Evolutionary conservation across 306 rosid species (phyloP).

Genomic region (Vigna unguiculata): DNA sequence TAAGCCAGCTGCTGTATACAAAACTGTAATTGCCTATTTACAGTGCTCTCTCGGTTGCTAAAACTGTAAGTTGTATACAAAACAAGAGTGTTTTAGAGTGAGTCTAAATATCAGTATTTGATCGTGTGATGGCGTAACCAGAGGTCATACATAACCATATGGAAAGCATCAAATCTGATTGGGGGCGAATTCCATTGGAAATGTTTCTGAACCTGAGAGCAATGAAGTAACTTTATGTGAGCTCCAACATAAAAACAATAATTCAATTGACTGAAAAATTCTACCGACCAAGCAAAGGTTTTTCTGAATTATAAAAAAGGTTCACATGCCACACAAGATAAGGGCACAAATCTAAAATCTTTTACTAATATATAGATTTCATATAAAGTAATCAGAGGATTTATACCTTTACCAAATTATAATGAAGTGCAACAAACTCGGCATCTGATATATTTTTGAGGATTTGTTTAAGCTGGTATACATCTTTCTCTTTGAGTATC

Average conservation of each 20-base stretch:
- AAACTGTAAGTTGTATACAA: constrained; percentile 54
- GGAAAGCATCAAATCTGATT: constrained; percentile 77
- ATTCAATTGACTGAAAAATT: constrained; percentile 31
- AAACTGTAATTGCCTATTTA: constrained; percentile 52
- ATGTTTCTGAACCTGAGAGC: constrained; percentile 84
- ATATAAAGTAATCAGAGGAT: constrained; percentile 18
- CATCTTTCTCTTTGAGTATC: constrained; percentile 81
- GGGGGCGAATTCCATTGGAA: constrained; percentile 98
- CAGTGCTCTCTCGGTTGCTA: constrained; percentile 55
- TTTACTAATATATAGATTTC: not conserved
- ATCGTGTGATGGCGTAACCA: constrained; percentile 90
- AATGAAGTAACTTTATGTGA: constrained; percentile 41
- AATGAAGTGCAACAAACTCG: constrained; percentile 74
- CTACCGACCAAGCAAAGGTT: not conserved
- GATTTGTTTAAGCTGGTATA: constrained; percentile 85
- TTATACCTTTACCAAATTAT: constrained; percentile 79
- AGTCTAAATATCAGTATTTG: constrained; percentile 63
- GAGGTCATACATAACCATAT: constrained; percentile 96
- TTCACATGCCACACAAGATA: not conserved
- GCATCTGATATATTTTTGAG: constrained; percentile 73
- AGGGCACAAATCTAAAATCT: not conserved
- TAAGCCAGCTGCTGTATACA: constrained; percentile 37
- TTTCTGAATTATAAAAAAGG: constrained; percentile 16
- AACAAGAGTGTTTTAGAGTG: constrained; percentile 32
- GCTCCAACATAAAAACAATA: constrained; percentile 24